phyloP scores from a whole-genome alignment of 2,329 filamentous ascomycete genomes.

The Claviceps cyperi region DNA sequence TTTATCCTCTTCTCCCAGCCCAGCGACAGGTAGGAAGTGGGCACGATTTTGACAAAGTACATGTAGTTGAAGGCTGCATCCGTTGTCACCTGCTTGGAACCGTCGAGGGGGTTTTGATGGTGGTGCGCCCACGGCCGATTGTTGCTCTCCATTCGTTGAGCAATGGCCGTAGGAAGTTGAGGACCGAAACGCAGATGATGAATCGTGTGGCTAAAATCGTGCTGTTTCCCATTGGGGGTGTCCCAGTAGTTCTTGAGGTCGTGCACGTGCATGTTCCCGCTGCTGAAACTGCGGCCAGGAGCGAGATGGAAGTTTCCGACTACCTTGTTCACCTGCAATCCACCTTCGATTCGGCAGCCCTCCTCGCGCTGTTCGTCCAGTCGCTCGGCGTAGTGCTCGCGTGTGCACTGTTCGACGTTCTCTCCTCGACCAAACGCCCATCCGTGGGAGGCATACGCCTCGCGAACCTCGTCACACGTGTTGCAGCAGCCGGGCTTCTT shows the following conservation, averaged over 20 bases:
- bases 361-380: conserved; percentile 79
- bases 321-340: conserved; percentile 92
- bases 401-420: conserved; percentile 84
- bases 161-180: conserved; percentile 62
- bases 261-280: conserved; percentile 93
- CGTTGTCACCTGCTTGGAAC: conserved; percentile 57
- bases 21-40: conserved; percentile 84
- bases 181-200: conserved; percentile 89
- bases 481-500: conserved; percentile 85
- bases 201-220: conserved; percentile 81
- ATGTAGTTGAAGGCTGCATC: conserved; percentile 91
- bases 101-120: conserved; percentile 83
- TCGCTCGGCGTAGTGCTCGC: conserved; percentile 84
- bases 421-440: conserved; percentile 94
- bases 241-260: conserved; percentile 94
- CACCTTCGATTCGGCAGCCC: conserved; percentile 87
- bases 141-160: conserved; percentile 39
- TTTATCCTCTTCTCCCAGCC: conserved; percentile 58
- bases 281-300: conserved; percentile 89
- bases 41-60: conserved; percentile 99
- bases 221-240: conserved; percentile 48
- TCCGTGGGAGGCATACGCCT: conserved; percentile 77
- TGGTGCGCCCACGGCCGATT: conserved; percentile 65
- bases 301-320: conserved; percentile 98
- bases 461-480: conserved; percentile 90